Percentiles rank a stretch among this genome's conserved stretches.
Conservation (phyloP, 208 protist species). For the Trypanosomatidae sp. region DNA sequence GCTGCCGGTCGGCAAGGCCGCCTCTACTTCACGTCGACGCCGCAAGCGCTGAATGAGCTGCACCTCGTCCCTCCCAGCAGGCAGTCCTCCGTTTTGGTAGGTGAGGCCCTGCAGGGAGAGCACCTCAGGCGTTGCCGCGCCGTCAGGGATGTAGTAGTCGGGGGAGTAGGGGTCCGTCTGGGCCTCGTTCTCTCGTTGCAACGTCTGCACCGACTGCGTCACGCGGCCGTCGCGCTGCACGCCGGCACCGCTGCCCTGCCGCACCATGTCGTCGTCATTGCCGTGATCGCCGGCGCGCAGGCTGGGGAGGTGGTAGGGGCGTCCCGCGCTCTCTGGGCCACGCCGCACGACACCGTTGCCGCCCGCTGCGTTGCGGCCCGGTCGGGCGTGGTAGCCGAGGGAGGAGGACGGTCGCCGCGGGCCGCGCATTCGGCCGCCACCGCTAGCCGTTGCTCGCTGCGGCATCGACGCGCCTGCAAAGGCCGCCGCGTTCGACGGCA, state of each 20-base stretch:
- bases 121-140: constrained; percentile 65
- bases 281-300: constrained; percentile 6
- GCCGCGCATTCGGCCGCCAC: no score
- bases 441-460: no score
- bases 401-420: constrained; percentile 4
- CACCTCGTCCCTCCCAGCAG: constrained; percentile 79
- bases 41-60: constrained; percentile 88
- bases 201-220: constrained; percentile 49
- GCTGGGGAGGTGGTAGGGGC: constrained; percentile 40
- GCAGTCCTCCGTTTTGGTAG: constrained; percentile 65
- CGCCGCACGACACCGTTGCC: no score
- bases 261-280: not conserved
- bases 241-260: not conserved
- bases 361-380: no score
- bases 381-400: no score
- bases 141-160: constrained; percentile 78
- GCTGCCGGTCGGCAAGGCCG: constrained; percentile 39
- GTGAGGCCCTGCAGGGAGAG: constrained; percentile 68
- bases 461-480: not conserved
- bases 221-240: constrained; percentile 3
- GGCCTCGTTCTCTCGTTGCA: constrained; percentile 82
- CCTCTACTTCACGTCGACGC: constrained; percentile 77
- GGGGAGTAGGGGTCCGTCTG: constrained; percentile 92
- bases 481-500: constrained; percentile 11
- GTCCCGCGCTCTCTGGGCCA: no score